A percentile compares a stretch with the other conserved stretches of the same genome.
These are phyloP conservation scores for Plectosphaerella cucumerina DNA, from an alignment of 2,329 filamentous ascomycete species.

Conservation along the genomic window DNA sequence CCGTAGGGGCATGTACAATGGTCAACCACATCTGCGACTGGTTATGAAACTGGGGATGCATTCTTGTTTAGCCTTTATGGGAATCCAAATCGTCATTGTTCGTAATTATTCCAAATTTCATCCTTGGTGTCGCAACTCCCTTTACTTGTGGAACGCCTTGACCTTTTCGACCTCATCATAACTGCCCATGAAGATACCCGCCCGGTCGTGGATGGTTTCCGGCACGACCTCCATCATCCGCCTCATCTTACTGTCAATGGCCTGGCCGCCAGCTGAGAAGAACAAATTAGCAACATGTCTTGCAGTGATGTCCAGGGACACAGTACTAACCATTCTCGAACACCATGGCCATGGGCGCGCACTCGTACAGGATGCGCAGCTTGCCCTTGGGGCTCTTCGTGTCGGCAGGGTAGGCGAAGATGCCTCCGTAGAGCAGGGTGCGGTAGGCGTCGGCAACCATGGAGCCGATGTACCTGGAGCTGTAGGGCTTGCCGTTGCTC, in stretches of 20 bases:
- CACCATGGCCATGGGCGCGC: conserved; percentile 96
- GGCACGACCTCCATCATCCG: conserved; percentile 87
- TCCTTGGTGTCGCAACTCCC: no score
- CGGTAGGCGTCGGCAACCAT: conserved; percentile 99
- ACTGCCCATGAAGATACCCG: conserved; percentile 94
- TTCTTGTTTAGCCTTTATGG: not conserved
- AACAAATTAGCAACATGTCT: conserved; percentile 19
- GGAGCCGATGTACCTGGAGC: conserved; percentile 88
- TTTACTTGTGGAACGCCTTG: conserved; percentile 69
- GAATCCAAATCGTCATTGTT: no score
- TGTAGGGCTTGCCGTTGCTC: conserved; percentile 81
- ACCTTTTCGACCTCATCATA: conserved; percentile 96
- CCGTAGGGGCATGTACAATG: not conserved
- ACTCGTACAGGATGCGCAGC: conserved; percentile 95
- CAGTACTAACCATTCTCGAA: conserved; percentile 85
- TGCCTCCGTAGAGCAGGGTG: conserved; percentile 89
- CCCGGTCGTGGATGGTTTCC: conserved; percentile 89
- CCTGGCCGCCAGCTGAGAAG: conserved; percentile 76
- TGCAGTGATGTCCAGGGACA: no score
- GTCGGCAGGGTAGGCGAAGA: conserved; percentile 96
- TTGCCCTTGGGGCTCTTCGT: conserved; percentile 99
- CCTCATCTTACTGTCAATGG: conserved; percentile 85
- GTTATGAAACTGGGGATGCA: no score
- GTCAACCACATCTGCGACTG: not conserved
- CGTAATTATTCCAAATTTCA: no score